These are phyloP conservation scores for Nitzschia sp. DNA, from an alignment of 108 stramenopile species.

Conservation along the genomic window DNA sequence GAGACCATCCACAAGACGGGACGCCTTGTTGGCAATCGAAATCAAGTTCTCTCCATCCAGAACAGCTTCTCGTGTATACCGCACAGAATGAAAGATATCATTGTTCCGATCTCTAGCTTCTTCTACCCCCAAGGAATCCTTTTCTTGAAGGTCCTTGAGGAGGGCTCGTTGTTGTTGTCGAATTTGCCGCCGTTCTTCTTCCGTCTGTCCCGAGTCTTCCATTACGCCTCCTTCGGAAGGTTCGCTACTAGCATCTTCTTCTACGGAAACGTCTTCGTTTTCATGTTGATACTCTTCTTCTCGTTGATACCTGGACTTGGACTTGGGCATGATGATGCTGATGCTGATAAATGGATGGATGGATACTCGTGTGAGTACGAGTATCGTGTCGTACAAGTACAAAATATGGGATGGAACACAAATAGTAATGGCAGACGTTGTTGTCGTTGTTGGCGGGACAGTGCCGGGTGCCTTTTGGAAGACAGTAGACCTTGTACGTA, in stretches of 20 bases:
- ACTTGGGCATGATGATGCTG: background rate
- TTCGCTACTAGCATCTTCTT: background rate
- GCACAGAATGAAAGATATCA: constrained; percentile 62
- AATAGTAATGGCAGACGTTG: too few relatives aligned
- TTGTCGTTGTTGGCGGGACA: too few relatives aligned
- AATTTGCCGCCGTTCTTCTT: constrained; percentile 67
- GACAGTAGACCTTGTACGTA: too few relatives aligned
- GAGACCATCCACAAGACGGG: constrained; percentile 66
- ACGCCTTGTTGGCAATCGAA: constrained; percentile 59
- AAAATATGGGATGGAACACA: too few relatives aligned
- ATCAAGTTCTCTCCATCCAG: constrained; percentile 83
- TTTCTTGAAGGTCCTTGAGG: constrained; percentile 29
- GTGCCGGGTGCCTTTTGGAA: too few relatives aligned
- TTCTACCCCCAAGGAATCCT: constrained; percentile 23
- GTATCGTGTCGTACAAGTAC: too few relatives aligned
- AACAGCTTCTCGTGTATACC: constrained; percentile 81
- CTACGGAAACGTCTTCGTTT: background rate
- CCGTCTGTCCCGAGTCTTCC: constrained; percentile 57
- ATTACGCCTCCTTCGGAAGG: constrained; percentile 29
- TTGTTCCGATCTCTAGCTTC: constrained; percentile 65
- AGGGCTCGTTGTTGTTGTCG: constrained; percentile 33
- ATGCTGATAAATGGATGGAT: too few relatives aligned
- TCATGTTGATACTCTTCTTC: constrained; percentile 11
- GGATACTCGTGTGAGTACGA: too few relatives aligned
- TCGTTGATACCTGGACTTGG: background rate